Base-by-base conservation (phyloP, 23 red algal species). In the Gracilariopsis chorda region DNA sequence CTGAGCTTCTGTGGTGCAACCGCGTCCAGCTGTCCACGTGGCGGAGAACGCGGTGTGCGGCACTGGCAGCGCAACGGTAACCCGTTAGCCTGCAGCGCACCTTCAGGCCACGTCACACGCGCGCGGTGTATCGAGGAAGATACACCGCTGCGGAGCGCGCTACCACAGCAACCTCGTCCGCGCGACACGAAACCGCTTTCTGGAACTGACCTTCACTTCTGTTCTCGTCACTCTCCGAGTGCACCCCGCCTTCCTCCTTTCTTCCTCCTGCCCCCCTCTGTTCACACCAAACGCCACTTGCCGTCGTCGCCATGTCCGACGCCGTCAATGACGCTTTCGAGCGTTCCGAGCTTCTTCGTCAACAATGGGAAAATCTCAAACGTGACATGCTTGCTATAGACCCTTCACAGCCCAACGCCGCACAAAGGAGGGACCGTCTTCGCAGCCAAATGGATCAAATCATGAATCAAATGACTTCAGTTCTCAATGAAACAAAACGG, bases 381-480 rank as follows among this genome's bases (percentile, higher is more conserved):
- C 14, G 10, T 43, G 80, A 84, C n/a, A 84, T 84, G 37, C 23
- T 68, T 37, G 32, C 80, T 40, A 56, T 84, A 16, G 53, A 60
- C 52, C 58, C 80, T 6, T 56, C 53, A 14, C 28, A 49, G 2
- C 37, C 80, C 20, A 24, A 63, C 7, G 44, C 55, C 20, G 43
- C 41, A 13, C 14, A 24, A 13, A 53, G 80, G 29, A 53, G 80
- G 56, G 59, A 60, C 55, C 17, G 34, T 17, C 20, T 84, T 17
- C 59, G 62, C 33, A 25, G 33, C 21, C 83, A 64, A 27, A 88
- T 88, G 83, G 62, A 61, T 75, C 65, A 88, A 19, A 70, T 88
- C 41, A 88, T 51, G 33, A 65, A 49, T 20, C 57, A 88, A 13
- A 19, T 88, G 65, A 40, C 83, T 75, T 45, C 44, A 7, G 83